Base-by-base conservation (phyloP, 768 basidiomycete species). In the Lyophyllum atratum region DNA sequence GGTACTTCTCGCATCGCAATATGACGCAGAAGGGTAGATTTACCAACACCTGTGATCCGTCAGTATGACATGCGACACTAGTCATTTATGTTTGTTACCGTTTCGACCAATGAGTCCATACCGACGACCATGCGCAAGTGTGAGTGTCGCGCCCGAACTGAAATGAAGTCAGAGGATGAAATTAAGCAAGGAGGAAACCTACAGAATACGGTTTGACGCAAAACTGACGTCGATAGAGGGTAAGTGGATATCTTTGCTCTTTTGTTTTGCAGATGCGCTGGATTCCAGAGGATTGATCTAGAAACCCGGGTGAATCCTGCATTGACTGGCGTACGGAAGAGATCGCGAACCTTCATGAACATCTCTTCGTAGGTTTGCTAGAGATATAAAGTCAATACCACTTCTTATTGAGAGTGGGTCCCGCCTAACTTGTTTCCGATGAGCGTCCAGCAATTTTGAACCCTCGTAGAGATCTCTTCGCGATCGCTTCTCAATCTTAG, bases 341-440 rank as follows among this genome's bases (percentile, higher is more conserved):
- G 17, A 25, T n/a, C 25, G 28, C 48, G 31, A 54, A 87, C 94
- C 82, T 97, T 93, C 92, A 99, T 92, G 76, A 95, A 99, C 86
- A 99, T 89, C 69, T 99, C 97, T 69, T 98, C 96, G 74, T 98
- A 98, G 19, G 89, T 85, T 90, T 98, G 94, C 88, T 98, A 64
- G 34, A 61, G 19, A 28, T 56, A 17, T 45, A 19, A 5, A 24
- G 24, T 55, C 50, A 65, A 29, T 59, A 58, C 21, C 39, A 17
- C 51, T 34, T 21, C 19, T 45, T 37, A 17, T 19, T 43, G 29
- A 53, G 34, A 31, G n/a, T 21, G 25, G 24, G 26, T 39, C 12
- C 4, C 19, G 39, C 63, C 76, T 53, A 60, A 87, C 91, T 80
- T 95, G 93, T 76, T 94, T 95, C 71, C 88, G 85, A 72, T 92